Evolutionary conservation across 768 basidiomycete genomes (phyloP).

Genomic region (Naematelia encephala): DNA sequence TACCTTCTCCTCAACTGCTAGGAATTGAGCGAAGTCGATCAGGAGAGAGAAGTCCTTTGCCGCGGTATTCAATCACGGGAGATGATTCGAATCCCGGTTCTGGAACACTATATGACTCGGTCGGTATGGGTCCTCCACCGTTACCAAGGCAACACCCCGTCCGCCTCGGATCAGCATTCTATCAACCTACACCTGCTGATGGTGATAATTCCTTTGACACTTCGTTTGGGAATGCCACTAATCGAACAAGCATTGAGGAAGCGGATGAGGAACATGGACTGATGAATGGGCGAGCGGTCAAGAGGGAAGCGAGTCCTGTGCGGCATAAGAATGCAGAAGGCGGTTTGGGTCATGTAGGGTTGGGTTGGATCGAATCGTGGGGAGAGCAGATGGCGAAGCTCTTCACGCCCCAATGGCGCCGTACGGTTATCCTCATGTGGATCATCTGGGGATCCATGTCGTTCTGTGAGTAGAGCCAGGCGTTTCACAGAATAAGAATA

Average conservation of each 20-base stretch:
- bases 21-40: background rate
- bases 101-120: conserved; percentile 19
- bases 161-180: conserved; percentile 39
- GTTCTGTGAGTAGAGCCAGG: conserved; percentile 42
- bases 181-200: conserved; percentile 19
- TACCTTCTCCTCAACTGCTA: conserved; percentile 10
- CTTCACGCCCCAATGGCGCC: conserved; percentile 45
- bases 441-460: conserved; percentile 50
- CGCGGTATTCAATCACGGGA: background rate
- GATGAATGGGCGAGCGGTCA: conserved; percentile 5
- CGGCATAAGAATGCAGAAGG: conserved; percentile 6
- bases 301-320: conserved; percentile 5
- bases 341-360: conserved; percentile 13
- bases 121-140: conserved; percentile 22
- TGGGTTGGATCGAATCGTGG: conserved; percentile 36
- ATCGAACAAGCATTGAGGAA: background rate
- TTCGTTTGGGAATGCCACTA: conserved; percentile 22
- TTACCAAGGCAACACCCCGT: conserved; percentile 20
- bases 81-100: background rate
- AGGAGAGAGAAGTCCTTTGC: background rate
- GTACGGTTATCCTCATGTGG: conserved; percentile 49
- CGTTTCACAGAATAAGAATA: background rate
- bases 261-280: conserved; percentile 8
- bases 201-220: conserved; percentile 29
- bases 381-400: conserved; percentile 32